Conservation (phyloP, 176 grass and related monocot genomes). For the Ananas comosus region DNA sequence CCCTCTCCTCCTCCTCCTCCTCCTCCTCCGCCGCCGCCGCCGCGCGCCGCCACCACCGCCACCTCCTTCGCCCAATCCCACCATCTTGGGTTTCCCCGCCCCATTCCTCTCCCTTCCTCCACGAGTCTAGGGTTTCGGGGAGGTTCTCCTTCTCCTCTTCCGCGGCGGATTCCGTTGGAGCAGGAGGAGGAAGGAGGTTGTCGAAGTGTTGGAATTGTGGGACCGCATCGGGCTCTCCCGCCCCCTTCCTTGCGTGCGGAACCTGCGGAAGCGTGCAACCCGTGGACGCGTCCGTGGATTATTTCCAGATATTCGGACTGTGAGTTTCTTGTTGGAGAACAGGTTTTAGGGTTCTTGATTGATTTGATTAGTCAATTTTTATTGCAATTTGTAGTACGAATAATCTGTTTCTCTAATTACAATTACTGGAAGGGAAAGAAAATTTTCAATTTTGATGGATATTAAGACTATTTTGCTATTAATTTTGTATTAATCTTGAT, state of each 20-base stretch:
- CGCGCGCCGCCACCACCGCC: background rate
- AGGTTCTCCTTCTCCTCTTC: slow-evolving; percentile 18
- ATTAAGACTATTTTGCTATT: no score
- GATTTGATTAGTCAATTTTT: background rate
- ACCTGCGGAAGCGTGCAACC: slow-evolving; percentile 76
- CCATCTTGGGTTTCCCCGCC: background rate
- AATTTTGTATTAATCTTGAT: no score
- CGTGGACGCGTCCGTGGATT: slow-evolving; percentile 51
- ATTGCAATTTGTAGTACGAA: no score
- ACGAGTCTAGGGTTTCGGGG: background rate
- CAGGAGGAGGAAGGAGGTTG: background rate
- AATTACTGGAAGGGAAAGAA: no score
- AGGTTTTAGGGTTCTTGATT: background rate
- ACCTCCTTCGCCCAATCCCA: slow-evolving; percentile 2
- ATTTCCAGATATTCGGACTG: slow-evolving; percentile 84
- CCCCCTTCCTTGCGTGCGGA: slow-evolving; percentile 66
- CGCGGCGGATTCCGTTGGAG: background rate
- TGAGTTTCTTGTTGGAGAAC: slow-evolving; percentile 30
- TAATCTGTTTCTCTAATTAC: no score
- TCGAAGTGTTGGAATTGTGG: slow-evolving; percentile 71
- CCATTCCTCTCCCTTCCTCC: slow-evolving; percentile 2
- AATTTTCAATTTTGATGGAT: no score
- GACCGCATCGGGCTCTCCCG: slow-evolving; percentile 9
- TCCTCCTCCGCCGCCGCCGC: slow-evolving; percentile 12
- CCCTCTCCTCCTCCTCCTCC: background rate